Conservation (phyloP, 2,329 filamentous ascomycete genomes). For the Aspergillus pseudotamarii region DNA sequence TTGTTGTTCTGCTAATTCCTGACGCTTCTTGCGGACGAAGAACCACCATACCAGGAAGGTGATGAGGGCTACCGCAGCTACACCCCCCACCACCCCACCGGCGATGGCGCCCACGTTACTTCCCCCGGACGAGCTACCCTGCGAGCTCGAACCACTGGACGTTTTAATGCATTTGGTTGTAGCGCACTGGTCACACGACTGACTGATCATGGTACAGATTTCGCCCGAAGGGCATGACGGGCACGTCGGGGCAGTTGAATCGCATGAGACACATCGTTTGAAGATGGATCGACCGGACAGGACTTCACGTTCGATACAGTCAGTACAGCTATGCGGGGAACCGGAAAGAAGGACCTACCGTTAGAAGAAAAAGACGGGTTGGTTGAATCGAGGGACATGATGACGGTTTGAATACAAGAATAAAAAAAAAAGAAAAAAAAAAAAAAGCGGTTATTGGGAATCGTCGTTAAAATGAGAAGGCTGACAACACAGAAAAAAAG, state of each 20-base stretch:
- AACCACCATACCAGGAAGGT: conserved; percentile 86
- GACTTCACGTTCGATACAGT: conserved; percentile 6
- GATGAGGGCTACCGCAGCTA: conserved; percentile 72
- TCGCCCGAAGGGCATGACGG: conserved; percentile 59
- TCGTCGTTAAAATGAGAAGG: conserved; percentile 6
- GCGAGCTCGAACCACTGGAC: conserved; percentile 32
- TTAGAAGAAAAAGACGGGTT: conserved; percentile 24
- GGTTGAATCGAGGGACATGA: conserved; percentile 31
- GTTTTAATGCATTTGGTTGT: conserved; percentile 57
- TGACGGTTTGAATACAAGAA: conserved; percentile 16
- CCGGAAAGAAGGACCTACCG: conserved; percentile 20
- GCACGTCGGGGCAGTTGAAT: conserved; percentile 56
- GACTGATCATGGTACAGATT: conserved; percentile 62
- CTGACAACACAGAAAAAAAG: conserved; percentile 18
- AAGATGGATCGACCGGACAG: conserved; percentile 31
- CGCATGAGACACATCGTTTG: conserved; percentile 59
- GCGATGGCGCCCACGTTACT: conserved; percentile 83
- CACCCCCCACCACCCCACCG: conserved; percentile 84
- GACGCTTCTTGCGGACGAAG: conserved; percentile 75
- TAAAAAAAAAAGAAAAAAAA: conserved; percentile 11
- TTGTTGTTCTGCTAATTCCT: conserved; percentile 59
- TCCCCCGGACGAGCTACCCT: conserved; percentile 37
- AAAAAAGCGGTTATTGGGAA: conserved; percentile 10
- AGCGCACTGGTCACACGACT: conserved; percentile 64
- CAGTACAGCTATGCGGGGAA: not conserved